These are phyloP conservation scores for Populus deltoides DNA, from an alignment of 345 rosid genomes.

Conservation along the genomic window DNA sequence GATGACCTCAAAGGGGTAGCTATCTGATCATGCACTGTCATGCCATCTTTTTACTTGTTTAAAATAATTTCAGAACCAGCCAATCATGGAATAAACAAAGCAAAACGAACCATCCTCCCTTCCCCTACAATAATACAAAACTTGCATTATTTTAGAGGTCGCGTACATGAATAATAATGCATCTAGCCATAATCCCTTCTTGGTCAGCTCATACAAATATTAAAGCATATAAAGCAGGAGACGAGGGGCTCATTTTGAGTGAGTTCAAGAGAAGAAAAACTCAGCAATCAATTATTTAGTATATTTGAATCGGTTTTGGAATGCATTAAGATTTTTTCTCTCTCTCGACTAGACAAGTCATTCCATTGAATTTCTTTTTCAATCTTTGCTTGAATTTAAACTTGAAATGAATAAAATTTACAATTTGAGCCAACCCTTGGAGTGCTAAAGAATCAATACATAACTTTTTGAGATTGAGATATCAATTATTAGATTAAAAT, in stretches of 20 bases:
- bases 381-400: too few relatives aligned
- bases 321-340: too few relatives aligned
- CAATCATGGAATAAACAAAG: constrained; percentile 21
- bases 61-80: constrained; percentile 3
- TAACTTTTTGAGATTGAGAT: too few relatives aligned
- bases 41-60: neutral
- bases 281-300: too few relatives aligned
- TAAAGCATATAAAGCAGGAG: neutral
- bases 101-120: neutral
- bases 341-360: too few relatives aligned
- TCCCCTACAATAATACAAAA: neutral
- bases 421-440: too few relatives aligned
- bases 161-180: neutral
- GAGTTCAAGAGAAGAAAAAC: neutral
- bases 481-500: too few relatives aligned
- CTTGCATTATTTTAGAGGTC: neutral
- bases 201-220: neutral
- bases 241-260: neutral
- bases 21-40: neutral
- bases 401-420: too few relatives aligned
- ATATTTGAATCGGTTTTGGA: too few relatives aligned
- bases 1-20: neutral
- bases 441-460: too few relatives aligned
- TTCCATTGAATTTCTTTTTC: too few relatives aligned
- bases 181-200: neutral